Evolutionary conservation across 176 grass and related monocot genomes (phyloP).

Genomic region (Otatea glauca): DNA sequence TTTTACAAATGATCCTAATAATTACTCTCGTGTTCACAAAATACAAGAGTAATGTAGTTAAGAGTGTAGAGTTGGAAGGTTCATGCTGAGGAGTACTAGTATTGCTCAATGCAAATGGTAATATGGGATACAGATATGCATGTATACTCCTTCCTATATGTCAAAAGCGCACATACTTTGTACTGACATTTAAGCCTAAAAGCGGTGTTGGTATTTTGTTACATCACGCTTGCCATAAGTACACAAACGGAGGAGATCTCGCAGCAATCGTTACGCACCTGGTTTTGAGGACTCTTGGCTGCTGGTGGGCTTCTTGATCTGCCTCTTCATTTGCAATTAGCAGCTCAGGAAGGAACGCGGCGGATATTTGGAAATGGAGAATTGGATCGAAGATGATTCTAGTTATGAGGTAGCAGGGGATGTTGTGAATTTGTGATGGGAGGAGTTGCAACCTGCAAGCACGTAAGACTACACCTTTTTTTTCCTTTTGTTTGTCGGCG

Average conservation of each 20-base stretch:
- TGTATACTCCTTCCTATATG: neutral
- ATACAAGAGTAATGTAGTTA: neutral
- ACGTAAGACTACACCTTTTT: neutral
- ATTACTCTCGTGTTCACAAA: neutral
- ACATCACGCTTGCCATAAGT: conserved; percentile 27
- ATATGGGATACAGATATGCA: neutral
- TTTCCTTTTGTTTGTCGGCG: conserved; percentile 31
- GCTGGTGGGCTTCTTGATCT: conserved; percentile 45
- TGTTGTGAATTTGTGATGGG: neutral
- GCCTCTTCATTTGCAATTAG: conserved; percentile 39
- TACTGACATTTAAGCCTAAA: conserved; percentile 5
- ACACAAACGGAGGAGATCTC: conserved; percentile 6
- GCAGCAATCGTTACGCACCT: conserved; percentile 33
- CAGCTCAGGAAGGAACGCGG: neutral
- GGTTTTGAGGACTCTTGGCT: conserved; percentile 31
- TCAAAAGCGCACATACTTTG: conserved; percentile 38
- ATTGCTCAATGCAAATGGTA: conserved; percentile 25
- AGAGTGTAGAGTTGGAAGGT: neutral
- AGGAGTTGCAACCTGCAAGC: neutral
- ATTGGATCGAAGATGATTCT: conserved; percentile 23
- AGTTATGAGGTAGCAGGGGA: conserved; percentile 2
- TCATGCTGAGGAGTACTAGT: neutral
- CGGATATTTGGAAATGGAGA: conserved; percentile 22
- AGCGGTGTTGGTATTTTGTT: neutral
- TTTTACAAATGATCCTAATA: neutral